Conservation (phyloP, 2,329 filamentous ascomycete species). For the Aureobasidium sp. region DNA sequence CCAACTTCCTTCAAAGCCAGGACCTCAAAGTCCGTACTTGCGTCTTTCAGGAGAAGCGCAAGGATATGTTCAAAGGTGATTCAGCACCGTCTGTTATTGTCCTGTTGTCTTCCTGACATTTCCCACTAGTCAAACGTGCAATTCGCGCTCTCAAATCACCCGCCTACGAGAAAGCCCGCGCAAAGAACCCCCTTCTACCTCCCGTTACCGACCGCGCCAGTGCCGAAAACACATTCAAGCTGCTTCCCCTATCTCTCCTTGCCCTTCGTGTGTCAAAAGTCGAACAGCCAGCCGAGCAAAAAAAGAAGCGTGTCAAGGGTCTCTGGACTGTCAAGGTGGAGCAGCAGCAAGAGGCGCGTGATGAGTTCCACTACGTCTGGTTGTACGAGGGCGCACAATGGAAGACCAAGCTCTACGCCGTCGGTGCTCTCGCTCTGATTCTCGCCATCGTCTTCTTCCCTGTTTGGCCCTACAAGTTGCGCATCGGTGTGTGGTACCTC, state of each 20-base stretch:
- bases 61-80: constrained; percentile 93
- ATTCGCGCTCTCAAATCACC: constrained; percentile 83
- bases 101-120: background rate
- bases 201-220: constrained; percentile 80
- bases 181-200: constrained; percentile 84
- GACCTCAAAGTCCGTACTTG: constrained; percentile 84
- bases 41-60: constrained; percentile 91
- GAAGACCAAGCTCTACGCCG: constrained; percentile 88
- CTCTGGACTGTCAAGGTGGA: constrained; percentile 94
- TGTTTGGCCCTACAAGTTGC: constrained; percentile 85
- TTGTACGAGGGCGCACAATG: constrained; percentile 90
- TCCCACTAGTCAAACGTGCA: constrained; percentile 80
- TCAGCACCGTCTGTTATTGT: too few species aligned
- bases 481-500: constrained; percentile 93
- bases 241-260: constrained; percentile 88
- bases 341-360: constrained; percentile 82
- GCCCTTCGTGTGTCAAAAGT: constrained; percentile 82
- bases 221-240: constrained; percentile 89
- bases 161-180: constrained; percentile 79
- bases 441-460: constrained; percentile 92
- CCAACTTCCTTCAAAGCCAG: constrained; percentile 77
- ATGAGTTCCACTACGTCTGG: constrained; percentile 94
- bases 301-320: constrained; percentile 87
- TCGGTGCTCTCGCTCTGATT: constrained; percentile 71
- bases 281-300: constrained; percentile 66